phyloP scores from a whole-genome alignment of 176 grass and related monocot species.

The Thalia dealbata region DNA sequence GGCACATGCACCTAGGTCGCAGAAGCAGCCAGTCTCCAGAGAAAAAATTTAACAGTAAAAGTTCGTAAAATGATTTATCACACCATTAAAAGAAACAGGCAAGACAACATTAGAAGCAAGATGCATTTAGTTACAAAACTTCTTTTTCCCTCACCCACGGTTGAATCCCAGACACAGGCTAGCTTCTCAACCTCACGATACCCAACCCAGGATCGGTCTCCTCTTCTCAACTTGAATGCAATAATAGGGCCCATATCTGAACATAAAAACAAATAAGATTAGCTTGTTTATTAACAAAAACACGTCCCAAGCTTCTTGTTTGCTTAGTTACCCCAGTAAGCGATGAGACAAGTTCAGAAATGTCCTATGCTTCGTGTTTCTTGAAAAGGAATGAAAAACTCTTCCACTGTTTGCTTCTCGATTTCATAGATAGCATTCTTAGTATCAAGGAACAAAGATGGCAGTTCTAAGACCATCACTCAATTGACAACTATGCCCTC shows the following conservation, averaged over 20 bases:
- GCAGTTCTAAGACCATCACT: too few relatives aligned
- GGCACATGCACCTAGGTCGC: constrained; percentile 88
- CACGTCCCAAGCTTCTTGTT: too few relatives aligned
- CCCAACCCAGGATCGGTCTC: constrained; percentile 76
- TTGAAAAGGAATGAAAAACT: too few relatives aligned
- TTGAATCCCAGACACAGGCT: constrained; percentile 67
- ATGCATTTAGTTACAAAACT: neutral
- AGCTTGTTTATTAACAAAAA: neutral
- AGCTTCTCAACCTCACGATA: constrained; percentile 84
- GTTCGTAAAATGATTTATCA: neutral
- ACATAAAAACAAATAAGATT: constrained; percentile 20
- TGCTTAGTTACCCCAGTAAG: neutral
- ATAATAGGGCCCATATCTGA: constrained; percentile 63
- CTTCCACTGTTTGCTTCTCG: too few relatives aligned
- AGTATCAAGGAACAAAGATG: too few relatives aligned
- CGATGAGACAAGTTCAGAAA: too few relatives aligned
- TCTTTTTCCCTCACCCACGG: constrained; percentile 53
- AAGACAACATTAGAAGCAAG: neutral
- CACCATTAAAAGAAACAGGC: neutral
- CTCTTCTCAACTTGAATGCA: constrained; percentile 98
- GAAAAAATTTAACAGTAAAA: constrained; percentile 16
- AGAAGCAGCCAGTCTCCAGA: constrained; percentile 87
- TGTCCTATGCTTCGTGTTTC: too few relatives aligned
- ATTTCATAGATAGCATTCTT: too few relatives aligned
- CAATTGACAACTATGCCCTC: too few relatives aligned